phyloP scores from a whole-genome alignment of 257 asterid species.

The Solanum pimpinellifolium region DNA sequence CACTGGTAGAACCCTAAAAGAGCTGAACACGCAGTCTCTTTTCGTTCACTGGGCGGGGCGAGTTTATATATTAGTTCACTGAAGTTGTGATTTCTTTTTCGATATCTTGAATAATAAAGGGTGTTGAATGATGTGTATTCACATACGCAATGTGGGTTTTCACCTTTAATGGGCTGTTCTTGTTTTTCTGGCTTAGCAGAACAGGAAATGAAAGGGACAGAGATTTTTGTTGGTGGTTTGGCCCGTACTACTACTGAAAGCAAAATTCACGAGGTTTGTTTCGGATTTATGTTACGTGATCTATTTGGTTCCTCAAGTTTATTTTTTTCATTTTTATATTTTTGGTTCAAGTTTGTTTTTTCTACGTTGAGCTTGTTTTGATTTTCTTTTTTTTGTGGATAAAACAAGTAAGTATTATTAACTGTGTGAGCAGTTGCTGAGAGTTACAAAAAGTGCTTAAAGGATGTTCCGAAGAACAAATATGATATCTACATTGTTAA shows the following conservation, averaged over 20 bases:
- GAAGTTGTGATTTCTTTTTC: not conserved
- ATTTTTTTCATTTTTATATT: not conserved
- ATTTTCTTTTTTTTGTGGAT: not conserved
- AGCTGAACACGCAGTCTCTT: not conserved
- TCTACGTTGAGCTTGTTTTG: not conserved
- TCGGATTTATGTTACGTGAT: not conserved
- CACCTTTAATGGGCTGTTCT: not conserved
- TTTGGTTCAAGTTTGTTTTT: not conserved
- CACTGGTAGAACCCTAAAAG: not conserved
- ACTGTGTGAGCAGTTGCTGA: not conserved
- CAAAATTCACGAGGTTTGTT: constrained; percentile 50
- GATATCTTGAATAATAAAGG: not conserved
- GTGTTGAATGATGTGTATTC: not conserved
- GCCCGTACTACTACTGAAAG: constrained; percentile 45
- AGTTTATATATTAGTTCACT: not conserved
- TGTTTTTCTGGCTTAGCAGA: not conserved
- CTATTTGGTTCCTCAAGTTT: not conserved
- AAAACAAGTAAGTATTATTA: not conserved
- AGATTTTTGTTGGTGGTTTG: constrained; percentile 87
- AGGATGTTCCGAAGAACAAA: not conserved
- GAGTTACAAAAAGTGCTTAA: not conserved
- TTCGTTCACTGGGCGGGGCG: not conserved
- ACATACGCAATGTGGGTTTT: not conserved
- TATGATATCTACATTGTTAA: not conserved
- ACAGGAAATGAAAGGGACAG: constrained; percentile 40